Evolutionary conservation across 2,329 filamentous ascomycete genomes (phyloP).

Genomic region (Aspergillus udagawae): DNA sequence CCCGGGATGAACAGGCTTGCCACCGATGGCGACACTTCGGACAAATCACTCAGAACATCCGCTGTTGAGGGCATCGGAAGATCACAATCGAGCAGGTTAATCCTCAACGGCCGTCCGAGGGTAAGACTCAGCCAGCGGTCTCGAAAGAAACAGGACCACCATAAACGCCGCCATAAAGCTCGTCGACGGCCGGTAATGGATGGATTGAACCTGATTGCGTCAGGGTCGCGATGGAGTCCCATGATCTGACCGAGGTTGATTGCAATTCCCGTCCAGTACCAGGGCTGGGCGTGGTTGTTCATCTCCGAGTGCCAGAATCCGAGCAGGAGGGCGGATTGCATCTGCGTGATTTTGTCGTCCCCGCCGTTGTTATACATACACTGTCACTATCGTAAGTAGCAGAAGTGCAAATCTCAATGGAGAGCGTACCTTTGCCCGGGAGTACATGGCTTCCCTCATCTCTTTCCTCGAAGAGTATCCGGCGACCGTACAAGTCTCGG

Average conservation of each 20-base stretch:
- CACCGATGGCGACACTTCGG: constrained; percentile 5
- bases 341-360: constrained; percentile 40
- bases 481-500: constrained; percentile 21
- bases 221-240: constrained; percentile 38
- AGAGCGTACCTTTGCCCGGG: constrained; percentile 32
- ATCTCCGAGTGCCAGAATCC: constrained; percentile 42
- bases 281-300: constrained; percentile 41
- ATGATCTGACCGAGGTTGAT: constrained; percentile 42
- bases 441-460: constrained; percentile 36
- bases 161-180: constrained; percentile 36
- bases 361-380: constrained; percentile 29
- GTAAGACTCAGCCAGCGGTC: constrained; percentile 41
- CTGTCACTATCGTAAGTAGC: constrained; percentile 2
- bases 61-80: constrained; percentile 24
- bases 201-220: constrained; percentile 11
- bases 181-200: constrained; percentile 19
- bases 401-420: constrained; percentile 13
- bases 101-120: constrained; percentile 39
- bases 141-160: constrained; percentile 40
- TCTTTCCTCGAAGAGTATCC: constrained; percentile 31
- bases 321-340: constrained; percentile 43
- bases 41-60: constrained; percentile 25
- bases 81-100: constrained; percentile 37
- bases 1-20: constrained; percentile 15
- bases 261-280: constrained; percentile 47